These are phyloP conservation scores for Lichtheimia corymbifera DNA, from an alignment of 371 early-diverging fungal species.

Conservation along the genomic window DNA sequence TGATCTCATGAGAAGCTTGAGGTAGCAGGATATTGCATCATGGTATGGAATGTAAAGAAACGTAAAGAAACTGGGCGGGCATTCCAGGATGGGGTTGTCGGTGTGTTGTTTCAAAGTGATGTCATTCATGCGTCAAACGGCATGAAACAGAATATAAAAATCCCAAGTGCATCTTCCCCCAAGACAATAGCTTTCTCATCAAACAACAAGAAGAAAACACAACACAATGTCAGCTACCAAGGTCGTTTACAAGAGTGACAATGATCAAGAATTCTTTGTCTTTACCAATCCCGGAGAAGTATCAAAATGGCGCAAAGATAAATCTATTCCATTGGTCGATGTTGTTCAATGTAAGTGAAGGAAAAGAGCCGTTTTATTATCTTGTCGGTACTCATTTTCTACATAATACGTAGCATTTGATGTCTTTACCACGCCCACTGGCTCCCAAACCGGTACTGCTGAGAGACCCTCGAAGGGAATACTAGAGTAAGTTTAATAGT, in stretches of 20 bases:
- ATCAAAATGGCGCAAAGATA: conserved; percentile 37
- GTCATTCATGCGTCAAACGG: too few relatives aligned
- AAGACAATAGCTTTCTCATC: not conserved
- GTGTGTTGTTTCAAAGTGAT: too few relatives aligned
- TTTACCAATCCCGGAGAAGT: conserved; percentile 37
- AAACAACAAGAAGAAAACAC: not conserved
- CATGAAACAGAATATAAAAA: too few relatives aligned
- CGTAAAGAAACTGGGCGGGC: too few relatives aligned
- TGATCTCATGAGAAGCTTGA: too few relatives aligned
- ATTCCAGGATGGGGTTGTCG: too few relatives aligned
- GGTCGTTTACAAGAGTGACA: conserved; percentile 28
- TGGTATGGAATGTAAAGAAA: too few relatives aligned
- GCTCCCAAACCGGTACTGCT: conserved; percentile 21
- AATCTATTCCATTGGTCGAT: conserved; percentile 42
- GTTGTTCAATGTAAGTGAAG: conserved; percentile 41
- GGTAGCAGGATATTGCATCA: too few relatives aligned
- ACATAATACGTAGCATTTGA: conserved; percentile 29
- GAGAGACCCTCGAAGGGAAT: conserved; percentile 27
- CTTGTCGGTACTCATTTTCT: not conserved
- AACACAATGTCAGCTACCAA: conserved; percentile 20
- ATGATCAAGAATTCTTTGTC: conserved; percentile 42
- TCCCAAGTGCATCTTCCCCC: too few relatives aligned
- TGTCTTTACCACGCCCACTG: conserved; percentile 20
- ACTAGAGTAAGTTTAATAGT: conserved; percentile 20
- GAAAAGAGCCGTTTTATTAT: too few relatives aligned